phyloP scores from a whole-genome alignment of 305 asterid species.

The Rubia peregrina region DNA sequence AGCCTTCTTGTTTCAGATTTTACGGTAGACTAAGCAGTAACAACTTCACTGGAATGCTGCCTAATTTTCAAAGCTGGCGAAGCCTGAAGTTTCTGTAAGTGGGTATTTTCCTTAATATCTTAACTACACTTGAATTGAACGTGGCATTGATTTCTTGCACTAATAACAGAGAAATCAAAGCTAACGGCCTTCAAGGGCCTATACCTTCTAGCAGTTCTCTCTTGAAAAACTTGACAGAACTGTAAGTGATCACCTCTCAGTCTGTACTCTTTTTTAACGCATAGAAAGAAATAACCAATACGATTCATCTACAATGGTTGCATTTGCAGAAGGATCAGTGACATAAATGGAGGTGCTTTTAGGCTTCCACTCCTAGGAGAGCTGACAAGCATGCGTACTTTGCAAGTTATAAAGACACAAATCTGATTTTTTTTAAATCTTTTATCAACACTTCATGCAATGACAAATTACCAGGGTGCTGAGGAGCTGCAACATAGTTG shows the following conservation, averaged over 20 bases:
- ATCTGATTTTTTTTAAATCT: neutral
- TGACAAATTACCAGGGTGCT: too few relatives aligned
- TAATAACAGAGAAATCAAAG: constrained; percentile 43
- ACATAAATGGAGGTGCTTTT: constrained; percentile 15
- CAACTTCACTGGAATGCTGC: constrained; percentile 40
- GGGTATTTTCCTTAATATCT: neutral
- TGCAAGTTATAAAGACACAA: neutral
- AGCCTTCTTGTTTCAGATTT: neutral
- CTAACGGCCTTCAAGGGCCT: constrained; percentile 53
- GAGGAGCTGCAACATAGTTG: too few relatives aligned
- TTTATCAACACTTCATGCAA: too few relatives aligned
- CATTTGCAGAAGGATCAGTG: constrained; percentile 43
- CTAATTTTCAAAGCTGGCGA: constrained; percentile 33
- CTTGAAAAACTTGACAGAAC: constrained; percentile 30
- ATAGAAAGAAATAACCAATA: too few relatives aligned
- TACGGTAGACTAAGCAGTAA: constrained; percentile 49
- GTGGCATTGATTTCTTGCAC: neutral
- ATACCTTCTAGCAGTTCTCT: constrained; percentile 40
- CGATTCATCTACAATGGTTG: neutral
- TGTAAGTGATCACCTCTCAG: constrained; percentile 34
- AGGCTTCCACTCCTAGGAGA: neutral
- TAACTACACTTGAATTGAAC: neutral
- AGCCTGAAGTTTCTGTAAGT: constrained; percentile 40
- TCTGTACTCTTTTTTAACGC: neutral
- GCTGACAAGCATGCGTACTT: neutral